These are phyloP conservation scores for Tetradesmus obliquus DNA, from an alignment of 139 green algal species.

Conservation along the genomic window DNA sequence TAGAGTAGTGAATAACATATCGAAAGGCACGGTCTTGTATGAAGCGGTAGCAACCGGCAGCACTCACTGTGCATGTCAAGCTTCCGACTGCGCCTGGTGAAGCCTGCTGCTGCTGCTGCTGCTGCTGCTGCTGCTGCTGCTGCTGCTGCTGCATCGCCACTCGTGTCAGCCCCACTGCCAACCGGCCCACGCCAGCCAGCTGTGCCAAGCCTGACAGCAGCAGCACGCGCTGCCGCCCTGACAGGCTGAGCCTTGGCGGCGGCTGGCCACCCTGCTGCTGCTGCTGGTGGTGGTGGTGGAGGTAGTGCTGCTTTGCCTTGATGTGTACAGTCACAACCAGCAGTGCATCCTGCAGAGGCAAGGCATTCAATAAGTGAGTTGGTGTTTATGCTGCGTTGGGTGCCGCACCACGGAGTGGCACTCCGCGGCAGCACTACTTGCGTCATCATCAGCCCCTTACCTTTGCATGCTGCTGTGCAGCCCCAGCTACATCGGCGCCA, in stretches of 20 bases:
- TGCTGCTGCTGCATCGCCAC: neutral
- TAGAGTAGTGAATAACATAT: no score
- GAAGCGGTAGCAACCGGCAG: neutral
- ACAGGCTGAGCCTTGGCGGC: neutral
- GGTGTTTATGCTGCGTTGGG: neutral
- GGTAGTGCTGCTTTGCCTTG: neutral
- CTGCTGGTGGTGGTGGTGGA: neutral
- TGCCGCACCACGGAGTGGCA: no score
- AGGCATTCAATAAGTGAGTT: neutral
- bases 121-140: neutral
- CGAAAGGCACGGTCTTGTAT: no score
- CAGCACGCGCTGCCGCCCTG: neutral
- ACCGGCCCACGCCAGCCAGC: neutral
- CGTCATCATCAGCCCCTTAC: no score
- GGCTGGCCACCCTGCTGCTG: neutral
- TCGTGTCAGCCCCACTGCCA: neutral
- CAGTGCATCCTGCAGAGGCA: neutral
- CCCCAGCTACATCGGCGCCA: no score
- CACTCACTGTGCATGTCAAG: neutral
- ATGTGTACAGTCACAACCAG: neutral
- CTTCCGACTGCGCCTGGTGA: neutral
- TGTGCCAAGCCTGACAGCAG: conserved; percentile 11
- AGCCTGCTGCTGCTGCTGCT: neutral
- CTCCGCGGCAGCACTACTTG: no score
- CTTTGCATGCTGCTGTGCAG: no score